phyloP scores from a whole-genome alignment of 2,329 filamentous ascomycete species.

The Arthrobotrys sphaeroides region DNA sequence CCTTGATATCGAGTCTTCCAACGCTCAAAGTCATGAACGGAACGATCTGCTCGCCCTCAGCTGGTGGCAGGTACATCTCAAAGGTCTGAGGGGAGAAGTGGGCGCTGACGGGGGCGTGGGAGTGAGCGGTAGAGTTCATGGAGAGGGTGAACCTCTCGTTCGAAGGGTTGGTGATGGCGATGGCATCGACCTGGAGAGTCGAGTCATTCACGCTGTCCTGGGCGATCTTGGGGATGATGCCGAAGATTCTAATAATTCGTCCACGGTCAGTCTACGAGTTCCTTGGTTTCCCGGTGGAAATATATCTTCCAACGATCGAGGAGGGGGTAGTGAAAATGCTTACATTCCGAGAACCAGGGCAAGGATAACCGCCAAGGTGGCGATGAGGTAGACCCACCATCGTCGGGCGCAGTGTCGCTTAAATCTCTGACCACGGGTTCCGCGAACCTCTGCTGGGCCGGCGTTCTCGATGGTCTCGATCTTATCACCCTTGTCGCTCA shows the following conservation, averaged over 20 bases:
- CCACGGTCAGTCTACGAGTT: background rate
- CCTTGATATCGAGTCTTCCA: conserved; percentile 66
- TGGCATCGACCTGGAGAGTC: conserved; percentile 66
- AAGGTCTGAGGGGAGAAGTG: conserved; percentile 59
- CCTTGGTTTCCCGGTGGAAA: background rate
- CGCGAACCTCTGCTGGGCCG: conserved; percentile 1
- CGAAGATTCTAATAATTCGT: conserved; percentile 65
- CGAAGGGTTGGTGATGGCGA: conserved; percentile 65
- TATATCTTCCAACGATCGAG: background rate
- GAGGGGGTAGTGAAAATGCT: conserved; percentile 60
- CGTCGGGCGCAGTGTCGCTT: conserved; percentile 67
- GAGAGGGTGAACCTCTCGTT: conserved; percentile 65
- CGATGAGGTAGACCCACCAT: conserved; percentile 71
- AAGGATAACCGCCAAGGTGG: conserved; percentile 65
- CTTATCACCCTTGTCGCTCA: conserved; percentile 47
- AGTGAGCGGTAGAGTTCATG: conserved; percentile 69
- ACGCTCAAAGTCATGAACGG: conserved; percentile 67
- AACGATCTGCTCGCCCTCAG: conserved; percentile 61
- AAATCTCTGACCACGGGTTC: conserved; percentile 59
- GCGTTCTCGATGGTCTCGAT: conserved; percentile 48
- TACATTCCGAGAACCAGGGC: conserved; percentile 71
- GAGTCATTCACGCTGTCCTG: conserved; percentile 69
- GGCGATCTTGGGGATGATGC: conserved; percentile 68
- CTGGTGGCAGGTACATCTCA: conserved; percentile 68
- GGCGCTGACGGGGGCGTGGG: conserved; percentile 64